A percentile compares a stretch with the other conserved stretches of the same genome.
Conservation (phyloP, 768 basidiomycete species). For the Hebeloma cylindrosporum region DNA sequence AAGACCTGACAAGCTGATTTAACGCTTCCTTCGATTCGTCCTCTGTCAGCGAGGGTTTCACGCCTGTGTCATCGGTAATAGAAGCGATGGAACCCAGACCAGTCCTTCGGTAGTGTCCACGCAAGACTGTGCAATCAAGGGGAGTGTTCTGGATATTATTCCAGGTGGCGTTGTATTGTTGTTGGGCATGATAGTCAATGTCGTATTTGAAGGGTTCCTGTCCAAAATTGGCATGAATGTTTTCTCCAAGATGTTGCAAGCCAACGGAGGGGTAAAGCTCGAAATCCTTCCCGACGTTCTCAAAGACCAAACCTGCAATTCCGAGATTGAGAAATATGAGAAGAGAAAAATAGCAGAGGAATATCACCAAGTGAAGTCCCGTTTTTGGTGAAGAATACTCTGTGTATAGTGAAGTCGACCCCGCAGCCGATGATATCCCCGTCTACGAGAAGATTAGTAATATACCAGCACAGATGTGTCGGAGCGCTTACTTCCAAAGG, state of each 20-base stretch:
- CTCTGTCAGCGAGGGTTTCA: slow-evolving; percentile 38
- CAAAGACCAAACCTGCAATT: slow-evolving; percentile 61
- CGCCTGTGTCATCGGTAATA: slow-evolving; percentile 21
- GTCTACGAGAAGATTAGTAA: slow-evolving; percentile 45
- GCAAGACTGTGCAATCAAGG: slow-evolving; percentile 41
- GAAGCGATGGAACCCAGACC: slow-evolving; percentile 23
- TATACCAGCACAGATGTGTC: neutral
- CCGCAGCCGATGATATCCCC: slow-evolving; percentile 92
- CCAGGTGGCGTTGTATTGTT: slow-evolving; percentile 68
- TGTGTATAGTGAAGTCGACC: slow-evolving; percentile 79
- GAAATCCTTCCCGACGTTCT: slow-evolving; percentile 63
- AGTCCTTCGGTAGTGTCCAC: slow-evolving; percentile 23
- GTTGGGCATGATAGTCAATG: slow-evolving; percentile 83
- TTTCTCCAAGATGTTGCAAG: slow-evolving; percentile 76
- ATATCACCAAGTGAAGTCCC: slow-evolving; percentile 63
- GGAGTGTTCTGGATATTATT: slow-evolving; percentile 58
- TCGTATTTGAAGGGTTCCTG: slow-evolving; percentile 85
- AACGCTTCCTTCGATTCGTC: slow-evolving; percentile 58
- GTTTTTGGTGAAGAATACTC: slow-evolving; percentile 90
- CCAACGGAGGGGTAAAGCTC: slow-evolving; percentile 88
- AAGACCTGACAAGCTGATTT: slow-evolving; percentile 73
- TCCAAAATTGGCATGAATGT: slow-evolving; percentile 86
- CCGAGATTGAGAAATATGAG: slow-evolving; percentile 7
- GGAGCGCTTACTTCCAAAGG: slow-evolving; percentile 67
- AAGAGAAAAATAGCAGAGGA: too few species aligned